phyloP scores from a whole-genome alignment of 129 eudicot species.

The Apium graveolens region DNA sequence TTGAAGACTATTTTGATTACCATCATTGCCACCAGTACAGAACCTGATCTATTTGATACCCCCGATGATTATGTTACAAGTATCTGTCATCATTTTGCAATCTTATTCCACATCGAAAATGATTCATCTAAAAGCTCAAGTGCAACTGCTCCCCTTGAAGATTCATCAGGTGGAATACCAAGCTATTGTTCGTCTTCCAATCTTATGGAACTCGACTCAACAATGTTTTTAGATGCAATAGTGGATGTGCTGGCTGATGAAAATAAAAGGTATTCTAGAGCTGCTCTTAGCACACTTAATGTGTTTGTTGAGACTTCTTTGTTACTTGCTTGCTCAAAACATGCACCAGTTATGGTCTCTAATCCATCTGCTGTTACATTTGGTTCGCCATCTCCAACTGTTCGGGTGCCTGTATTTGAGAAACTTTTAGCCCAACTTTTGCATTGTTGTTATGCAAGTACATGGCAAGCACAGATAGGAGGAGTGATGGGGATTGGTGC shows the following conservation, averaged over 20 bases:
- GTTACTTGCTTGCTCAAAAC: slow-evolving; percentile 74
- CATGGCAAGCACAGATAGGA: slow-evolving; percentile 98
- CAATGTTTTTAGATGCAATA: slow-evolving; percentile 80
- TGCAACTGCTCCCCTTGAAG: slow-evolving; percentile 33
- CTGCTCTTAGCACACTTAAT: slow-evolving; percentile 69
- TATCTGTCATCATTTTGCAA: slow-evolving; percentile 91
- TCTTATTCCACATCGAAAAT: slow-evolving; percentile 65
- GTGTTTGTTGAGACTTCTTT: slow-evolving; percentile 69
- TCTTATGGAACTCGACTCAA: slow-evolving; percentile 75
- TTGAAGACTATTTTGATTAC: slow-evolving; percentile 90
- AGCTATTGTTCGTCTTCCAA: slow-evolving; percentile 45
- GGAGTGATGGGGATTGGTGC: slow-evolving; percentile 96
- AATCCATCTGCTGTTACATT: slow-evolving; percentile 92
- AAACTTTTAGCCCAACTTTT: slow-evolving; percentile 76
- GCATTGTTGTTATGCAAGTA: slow-evolving; percentile 83
- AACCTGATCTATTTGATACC: slow-evolving; percentile 61
- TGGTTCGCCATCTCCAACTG: slow-evolving; percentile 85
- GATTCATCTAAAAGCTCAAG: slow-evolving; percentile 38
- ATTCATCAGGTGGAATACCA: slow-evolving; percentile 43
- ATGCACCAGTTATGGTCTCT: slow-evolving; percentile 84
- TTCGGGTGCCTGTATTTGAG: slow-evolving; percentile 80
- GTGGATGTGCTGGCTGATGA: slow-evolving; percentile 88
- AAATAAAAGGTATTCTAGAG: slow-evolving; percentile 80
- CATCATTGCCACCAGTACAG: slow-evolving; percentile 79
- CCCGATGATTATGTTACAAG: slow-evolving; percentile 65